Evolutionary conservation across 257 asterid species (phyloP).

Genomic region (Rauvolfia tetraphylla): DNA sequence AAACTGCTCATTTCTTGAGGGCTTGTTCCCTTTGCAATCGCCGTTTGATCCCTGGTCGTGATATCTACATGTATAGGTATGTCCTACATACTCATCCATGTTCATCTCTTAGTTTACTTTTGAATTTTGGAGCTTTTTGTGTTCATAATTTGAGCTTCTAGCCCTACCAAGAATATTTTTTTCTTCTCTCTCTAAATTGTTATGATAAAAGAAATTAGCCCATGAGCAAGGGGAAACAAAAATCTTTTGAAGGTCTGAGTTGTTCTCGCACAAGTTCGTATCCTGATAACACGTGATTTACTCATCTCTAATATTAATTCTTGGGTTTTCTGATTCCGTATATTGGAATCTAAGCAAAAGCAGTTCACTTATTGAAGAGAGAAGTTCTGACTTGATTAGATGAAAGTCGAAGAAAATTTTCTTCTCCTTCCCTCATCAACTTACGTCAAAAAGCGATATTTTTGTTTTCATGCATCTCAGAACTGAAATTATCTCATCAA

Average conservation of each 20-base stretch:
- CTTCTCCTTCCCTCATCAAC: not conserved
- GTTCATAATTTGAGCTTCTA: too few species aligned
- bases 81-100: not conserved
- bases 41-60: constrained; percentile 65
- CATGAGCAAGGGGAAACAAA: not conserved
- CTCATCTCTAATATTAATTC: not conserved
- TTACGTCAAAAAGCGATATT: too few species aligned
- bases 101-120: not conserved
- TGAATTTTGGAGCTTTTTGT: not conserved
- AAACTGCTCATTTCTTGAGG: constrained; percentile 55
- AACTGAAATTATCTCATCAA: too few species aligned
- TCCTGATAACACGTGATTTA: too few species aligned
- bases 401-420: not conserved
- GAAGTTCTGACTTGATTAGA: not conserved
- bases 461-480: too few species aligned
- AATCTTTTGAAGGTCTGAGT: not conserved
- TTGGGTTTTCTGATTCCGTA: not conserved
- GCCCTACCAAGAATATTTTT: too few species aligned
- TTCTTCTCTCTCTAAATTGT: too few species aligned
- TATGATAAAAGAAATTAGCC: not conserved
- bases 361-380: not conserved
- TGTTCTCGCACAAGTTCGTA: too few species aligned
- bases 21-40: constrained; percentile 69
- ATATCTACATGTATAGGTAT: constrained; percentile 87
- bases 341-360: not conserved